Evolutionary conservation across 306 rosid species (phyloP), one percentile per base, ranked within the genome.

Genomic region (Cercis canadensis): DNA sequence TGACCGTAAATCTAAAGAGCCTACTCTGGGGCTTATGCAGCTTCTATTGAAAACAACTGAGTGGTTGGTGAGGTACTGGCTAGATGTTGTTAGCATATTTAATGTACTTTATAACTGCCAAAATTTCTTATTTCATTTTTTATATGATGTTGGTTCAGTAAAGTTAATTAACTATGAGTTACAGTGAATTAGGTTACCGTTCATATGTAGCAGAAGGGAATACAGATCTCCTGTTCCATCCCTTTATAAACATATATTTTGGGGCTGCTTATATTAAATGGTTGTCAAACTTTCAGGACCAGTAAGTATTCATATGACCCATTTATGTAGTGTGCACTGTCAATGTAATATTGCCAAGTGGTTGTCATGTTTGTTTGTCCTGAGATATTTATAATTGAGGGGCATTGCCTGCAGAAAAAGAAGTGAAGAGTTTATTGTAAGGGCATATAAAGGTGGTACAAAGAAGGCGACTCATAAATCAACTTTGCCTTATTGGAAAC

Each of bases 221-320:
- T 75, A 61, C 56, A 54, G 76, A 65, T 21, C 59, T 70, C 70
- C 79, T 88, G 40, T 88, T 37, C 78, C 81, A 82, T 76, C 96
- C 96, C 31, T 88, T 90, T 65, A 75, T 75, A 53, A 93, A 84
- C 19, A 75, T 88, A 59, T 88, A 88, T 79, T 80, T 87, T 33
- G 97, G 90, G 39, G 92, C 94, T 70, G 98, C 98, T 65, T 87
- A 88, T 84, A 75, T 93, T 56, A 82, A 81, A 65, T 90, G 93
- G 91, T 56, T 90, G 75, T 75, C 96, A 67, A 74, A 37, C 58
- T 88, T 85, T 44, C 89, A 84, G 5, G 72, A 87, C 51, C 75
- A 29, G 97, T 90, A 83, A 88, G 96, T 85, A 59, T 69, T 45
- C 56, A 17, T 18, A 0, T 44, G 53, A 53, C 61, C 70, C 39